Evolutionary conservation across 2,329 filamentous ascomycete genomes (phyloP), one percentile per base, ranked within the genome.

Genomic region (Claviceps purpurea): DNA sequence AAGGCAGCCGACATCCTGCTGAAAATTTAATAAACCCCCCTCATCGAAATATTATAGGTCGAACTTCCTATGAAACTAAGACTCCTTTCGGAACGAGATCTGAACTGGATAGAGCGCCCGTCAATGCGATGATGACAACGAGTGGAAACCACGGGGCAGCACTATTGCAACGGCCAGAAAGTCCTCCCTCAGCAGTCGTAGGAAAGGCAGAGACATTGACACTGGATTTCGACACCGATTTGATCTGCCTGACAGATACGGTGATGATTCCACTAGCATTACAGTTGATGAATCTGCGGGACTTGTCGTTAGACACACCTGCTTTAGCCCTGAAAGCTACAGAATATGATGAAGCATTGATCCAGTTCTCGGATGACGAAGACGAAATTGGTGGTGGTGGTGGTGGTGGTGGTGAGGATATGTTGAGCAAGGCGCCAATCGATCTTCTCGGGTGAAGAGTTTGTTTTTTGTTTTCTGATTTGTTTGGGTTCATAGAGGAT

Each of bases 341-440:
- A 3, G 18, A 42, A 13, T 18, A 43, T 2, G 50, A 52, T 4
- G 20, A 47, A 18, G n/a, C 41, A 18, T 37, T 52, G 20, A 49
- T 52, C 11, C 46, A 49, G 8, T 52, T 52, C 16, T 49, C 51
- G 30, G 51, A 49, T 24, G 51, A 45, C 30, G 51, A 52, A 37
- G 30, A 22, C 26, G 22, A 10, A 30, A 22, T 18, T 26, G 34
- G 6, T 20, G 18, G 7, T 37, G 40, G 7, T 20, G 18, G 7
- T 37, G 40, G 7, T 20, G 41, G 18, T 18, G 16, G 26, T 30
- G 30, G 8, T n/a, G 20, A 4, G 37, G 11, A 24, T 16, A 24
- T 41, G 5, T 34, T 37, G 37, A 38, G 26, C 24, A n/a, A 46
- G 45, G 5, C 44, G 18, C 26, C 34, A 3, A 20, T 38, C 24